Evolutionary conservation across 441 rosid genomes (phyloP).

Genomic region (Dalechampia spathulata): DNA sequence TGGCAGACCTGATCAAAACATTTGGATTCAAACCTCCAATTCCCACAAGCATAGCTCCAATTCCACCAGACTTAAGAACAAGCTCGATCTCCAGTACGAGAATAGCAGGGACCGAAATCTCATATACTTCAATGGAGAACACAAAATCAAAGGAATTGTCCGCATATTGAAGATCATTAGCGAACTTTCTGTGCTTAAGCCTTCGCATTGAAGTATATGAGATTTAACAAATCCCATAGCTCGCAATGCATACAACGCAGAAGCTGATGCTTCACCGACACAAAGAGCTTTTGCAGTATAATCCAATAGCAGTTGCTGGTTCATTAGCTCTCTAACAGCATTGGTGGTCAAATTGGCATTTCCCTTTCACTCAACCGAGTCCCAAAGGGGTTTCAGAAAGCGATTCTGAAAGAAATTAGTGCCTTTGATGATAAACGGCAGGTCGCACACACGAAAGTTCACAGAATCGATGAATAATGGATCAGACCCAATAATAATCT

Average conservation of each 20-base stretch:
- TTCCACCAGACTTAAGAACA: slow-evolving; percentile 53
- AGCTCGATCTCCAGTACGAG: slow-evolving; percentile 71
- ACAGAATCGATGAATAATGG: slow-evolving; percentile 17
- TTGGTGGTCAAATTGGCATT: slow-evolving; percentile 31
- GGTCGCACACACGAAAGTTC: slow-evolving; percentile 12
- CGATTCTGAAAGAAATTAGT: slow-evolving; percentile 19
- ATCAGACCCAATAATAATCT: slow-evolving; percentile 29
- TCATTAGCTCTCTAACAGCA: slow-evolving; percentile 45
- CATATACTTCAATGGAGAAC: slow-evolving; percentile 42
- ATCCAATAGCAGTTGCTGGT: slow-evolving; percentile 37
- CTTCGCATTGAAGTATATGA: too few relatives aligned
- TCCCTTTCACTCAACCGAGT: slow-evolving; percentile 31
- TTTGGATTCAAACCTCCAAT: slow-evolving; percentile 28
- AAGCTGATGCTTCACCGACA: slow-evolving; percentile 50
- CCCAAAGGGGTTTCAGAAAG: slow-evolving; percentile 37
- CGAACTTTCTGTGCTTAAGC: slow-evolving; percentile 32
- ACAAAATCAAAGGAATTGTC: slow-evolving; percentile 62
- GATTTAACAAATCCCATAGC: slow-evolving; percentile 47
- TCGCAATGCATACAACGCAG: slow-evolving; percentile 42
- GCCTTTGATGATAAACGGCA: slow-evolving; percentile 14
- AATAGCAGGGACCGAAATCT: slow-evolving; percentile 45
- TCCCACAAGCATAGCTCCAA: slow-evolving; percentile 56
- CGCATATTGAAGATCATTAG: slow-evolving; percentile 41
- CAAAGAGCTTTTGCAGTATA: slow-evolving; percentile 44
- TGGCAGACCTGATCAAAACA: slow-evolving; percentile 45